These are phyloP conservation scores for Daldinia eschscholtzii DNA, from an alignment of 2,329 filamentous ascomycete species.

Conservation along the genomic window DNA sequence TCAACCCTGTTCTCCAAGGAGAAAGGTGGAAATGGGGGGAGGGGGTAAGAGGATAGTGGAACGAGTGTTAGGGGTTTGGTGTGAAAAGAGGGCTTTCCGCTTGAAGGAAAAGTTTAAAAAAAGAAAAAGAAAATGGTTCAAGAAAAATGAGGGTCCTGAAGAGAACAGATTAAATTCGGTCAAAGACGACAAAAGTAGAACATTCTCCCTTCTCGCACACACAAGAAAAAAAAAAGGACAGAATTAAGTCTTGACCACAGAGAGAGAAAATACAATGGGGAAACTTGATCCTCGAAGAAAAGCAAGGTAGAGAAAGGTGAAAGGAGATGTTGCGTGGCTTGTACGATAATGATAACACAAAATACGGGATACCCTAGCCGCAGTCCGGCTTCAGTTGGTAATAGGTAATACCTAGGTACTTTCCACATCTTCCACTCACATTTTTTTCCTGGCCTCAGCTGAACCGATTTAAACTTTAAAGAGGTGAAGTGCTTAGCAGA, in stretches of 20 bases:
- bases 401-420: background rate
- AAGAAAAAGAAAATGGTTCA: conserved; percentile 27
- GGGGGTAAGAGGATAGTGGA: conserved; percentile 26
- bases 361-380: conserved; percentile 41
- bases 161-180: conserved; percentile 40
- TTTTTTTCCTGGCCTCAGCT: conserved; percentile 36
- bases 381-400: conserved; percentile 36
- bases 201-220: conserved; percentile 31
- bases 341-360: conserved; percentile 39
- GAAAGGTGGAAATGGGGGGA: conserved; percentile 28
- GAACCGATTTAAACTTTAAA: conserved; percentile 28
- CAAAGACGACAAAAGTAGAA: conserved; percentile 41
- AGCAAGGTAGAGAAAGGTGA: conserved; percentile 30
- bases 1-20: conserved; percentile 21
- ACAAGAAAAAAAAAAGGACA: conserved; percentile 29
- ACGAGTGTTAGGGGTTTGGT: conserved; percentile 30
- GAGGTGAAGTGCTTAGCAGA: conserved; percentile 24
- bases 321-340: conserved; percentile 42
- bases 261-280: conserved; percentile 28
- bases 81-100: conserved; percentile 29
- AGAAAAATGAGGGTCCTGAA: conserved; percentile 43
- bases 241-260: conserved; percentile 28
- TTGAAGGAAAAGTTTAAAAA: conserved; percentile 9
- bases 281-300: conserved; percentile 35
- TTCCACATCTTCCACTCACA: conserved; percentile 13